Evolutionary conservation across 2,329 filamentous ascomycete species (phyloP).

Genomic region (Hymenotorrendiella dingleyae): DNA sequence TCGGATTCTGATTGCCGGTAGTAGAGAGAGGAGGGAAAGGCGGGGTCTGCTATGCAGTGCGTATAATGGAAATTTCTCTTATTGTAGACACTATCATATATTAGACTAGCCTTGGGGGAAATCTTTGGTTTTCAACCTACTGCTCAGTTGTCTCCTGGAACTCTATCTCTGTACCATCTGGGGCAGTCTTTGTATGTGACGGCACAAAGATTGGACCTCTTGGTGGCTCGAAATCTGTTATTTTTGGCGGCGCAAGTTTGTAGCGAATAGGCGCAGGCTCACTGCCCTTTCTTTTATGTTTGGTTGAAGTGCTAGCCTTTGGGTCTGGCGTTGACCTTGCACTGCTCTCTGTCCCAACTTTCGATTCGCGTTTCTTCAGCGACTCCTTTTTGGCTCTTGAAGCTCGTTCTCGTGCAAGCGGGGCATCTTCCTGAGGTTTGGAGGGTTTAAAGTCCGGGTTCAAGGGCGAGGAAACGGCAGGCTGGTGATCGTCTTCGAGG

Average conservation of each 20-base stretch:
- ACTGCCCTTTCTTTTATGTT: constrained; percentile 33
- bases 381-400: constrained; percentile 58
- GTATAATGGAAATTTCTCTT: constrained; percentile 79
- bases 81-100: constrained; percentile 46
- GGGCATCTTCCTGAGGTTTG: constrained; percentile 31
- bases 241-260: constrained; percentile 58
- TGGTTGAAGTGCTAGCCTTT: constrained; percentile 31
- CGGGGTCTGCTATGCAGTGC: constrained; percentile 83
- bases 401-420: constrained; percentile 29
- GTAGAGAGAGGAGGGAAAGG: constrained; percentile 79
- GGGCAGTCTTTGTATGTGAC: constrained; percentile 46
- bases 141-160: constrained; percentile 61
- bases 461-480: constrained; percentile 66
- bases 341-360: constrained; percentile 43
- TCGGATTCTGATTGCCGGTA: constrained; percentile 84
- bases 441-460: constrained; percentile 56
- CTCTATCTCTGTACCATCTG: constrained; percentile 46
- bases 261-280: constrained; percentile 50
- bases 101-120: constrained; percentile 8
- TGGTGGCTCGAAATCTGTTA: constrained; percentile 54
- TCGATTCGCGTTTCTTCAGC: constrained; percentile 63
- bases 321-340: constrained; percentile 53
- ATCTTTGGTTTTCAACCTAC: constrained; percentile 36
- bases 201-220: constrained; percentile 51
- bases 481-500: constrained; percentile 64